Conservation (phyloP, 78 protist species). For the Creolimax fragrantissima region DNA sequence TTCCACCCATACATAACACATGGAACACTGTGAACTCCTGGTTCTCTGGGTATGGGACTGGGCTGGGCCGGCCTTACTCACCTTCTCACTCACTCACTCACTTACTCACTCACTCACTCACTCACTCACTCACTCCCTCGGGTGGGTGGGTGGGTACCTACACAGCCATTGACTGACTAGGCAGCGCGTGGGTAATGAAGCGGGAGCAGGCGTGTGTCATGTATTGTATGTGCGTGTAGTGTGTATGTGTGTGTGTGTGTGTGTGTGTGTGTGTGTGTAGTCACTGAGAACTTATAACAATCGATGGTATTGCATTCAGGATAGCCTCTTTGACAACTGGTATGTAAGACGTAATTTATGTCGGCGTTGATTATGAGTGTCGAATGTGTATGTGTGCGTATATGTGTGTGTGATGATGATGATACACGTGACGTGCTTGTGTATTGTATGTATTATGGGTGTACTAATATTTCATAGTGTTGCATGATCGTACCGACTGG, state of each 20-base stretch:
- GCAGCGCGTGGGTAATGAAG: neutral
- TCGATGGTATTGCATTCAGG: neutral
- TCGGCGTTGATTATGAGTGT: neutral
- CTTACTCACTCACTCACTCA: neutral
- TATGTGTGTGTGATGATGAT: neutral
- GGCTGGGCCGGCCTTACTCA: neutral
- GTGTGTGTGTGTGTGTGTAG: neutral
- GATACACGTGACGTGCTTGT: neutral
- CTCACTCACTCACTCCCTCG: neutral
- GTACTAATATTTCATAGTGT: too few species aligned
- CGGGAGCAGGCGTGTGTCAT: neutral
- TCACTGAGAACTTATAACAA: neutral
- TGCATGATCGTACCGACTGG: too few species aligned
- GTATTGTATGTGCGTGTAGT: neutral
- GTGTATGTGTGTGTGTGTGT: neutral
- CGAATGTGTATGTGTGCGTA: neutral
- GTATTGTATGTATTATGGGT: too few species aligned
- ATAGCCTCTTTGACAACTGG: neutral
- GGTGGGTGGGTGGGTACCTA: neutral
- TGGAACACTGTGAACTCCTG: neutral
- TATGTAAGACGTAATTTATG: neutral
- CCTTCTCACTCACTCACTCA: neutral
- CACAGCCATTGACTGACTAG: too few species aligned
- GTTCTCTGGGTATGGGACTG: neutral
- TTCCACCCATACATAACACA: neutral